A percentile compares a stretch with the other conserved stretches of the same genome.
These are phyloP conservation scores for Penicillium sumatraense DNA, from an alignment of 2,329 filamentous ascomycete genomes.

Conservation along the genomic window DNA sequence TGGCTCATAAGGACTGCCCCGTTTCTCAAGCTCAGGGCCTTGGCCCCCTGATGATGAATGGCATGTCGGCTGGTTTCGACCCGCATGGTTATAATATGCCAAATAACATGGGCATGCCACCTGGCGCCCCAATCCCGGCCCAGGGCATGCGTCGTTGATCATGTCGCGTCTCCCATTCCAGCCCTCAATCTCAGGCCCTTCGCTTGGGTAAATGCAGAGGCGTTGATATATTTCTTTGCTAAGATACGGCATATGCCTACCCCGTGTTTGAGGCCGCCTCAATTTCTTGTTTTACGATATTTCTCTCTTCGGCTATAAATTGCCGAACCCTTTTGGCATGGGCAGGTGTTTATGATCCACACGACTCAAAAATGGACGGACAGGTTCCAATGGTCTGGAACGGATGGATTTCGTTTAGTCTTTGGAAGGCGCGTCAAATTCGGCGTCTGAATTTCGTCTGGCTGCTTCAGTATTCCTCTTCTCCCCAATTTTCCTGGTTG, in stretches of 20 bases:
- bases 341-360: slow-evolving; percentile 46
- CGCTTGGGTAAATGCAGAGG: slow-evolving; percentile 13
- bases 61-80: slow-evolving; percentile 45
- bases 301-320: slow-evolving; percentile 30
- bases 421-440: slow-evolving; percentile 35
- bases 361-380: slow-evolving; percentile 43
- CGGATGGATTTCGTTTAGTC: slow-evolving; percentile 32
- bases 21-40: slow-evolving; percentile 86
- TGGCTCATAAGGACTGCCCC: slow-evolving; percentile 95
- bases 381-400: slow-evolving; percentile 34
- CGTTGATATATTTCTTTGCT: slow-evolving; percentile 15
- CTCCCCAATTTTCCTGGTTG: slow-evolving; percentile 13
- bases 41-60: slow-evolving; percentile 46
- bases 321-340: slow-evolving; percentile 38
- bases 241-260: slow-evolving; percentile 19
- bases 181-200: slow-evolving; percentile 15
- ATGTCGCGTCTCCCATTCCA: slow-evolving; percentile 9
- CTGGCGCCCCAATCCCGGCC: slow-evolving; percentile 38
- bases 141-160: slow-evolving; percentile 40
- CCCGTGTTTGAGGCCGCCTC: slow-evolving; percentile 8
- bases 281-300: slow-evolving; percentile 7
- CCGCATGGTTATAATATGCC: slow-evolving; percentile 49
- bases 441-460: slow-evolving; percentile 35
- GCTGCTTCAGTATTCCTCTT: slow-evolving; percentile 25
- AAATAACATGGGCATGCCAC: slow-evolving; percentile 48